Percentiles rank a stretch among this genome's conserved stretches.
phyloP scores from a whole-genome alignment of 164 flowering plant species.

The Sextonia rubra region DNA sequence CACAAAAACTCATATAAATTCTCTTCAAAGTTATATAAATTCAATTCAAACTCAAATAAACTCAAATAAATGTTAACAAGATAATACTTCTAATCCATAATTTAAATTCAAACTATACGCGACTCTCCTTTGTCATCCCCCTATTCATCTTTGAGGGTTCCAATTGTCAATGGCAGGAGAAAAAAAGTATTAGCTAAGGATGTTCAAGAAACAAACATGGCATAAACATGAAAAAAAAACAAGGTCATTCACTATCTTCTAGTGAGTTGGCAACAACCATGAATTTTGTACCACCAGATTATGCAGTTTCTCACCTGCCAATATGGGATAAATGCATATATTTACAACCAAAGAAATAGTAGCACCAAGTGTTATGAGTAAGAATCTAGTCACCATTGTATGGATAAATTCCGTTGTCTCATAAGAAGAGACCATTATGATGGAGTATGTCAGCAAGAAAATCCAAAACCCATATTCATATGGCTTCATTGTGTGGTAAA shows the following conservation, averaged over 20 bases:
- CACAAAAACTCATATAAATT: no score
- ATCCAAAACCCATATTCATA: no score
- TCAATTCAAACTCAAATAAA: no score
- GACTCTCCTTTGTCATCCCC: no score
- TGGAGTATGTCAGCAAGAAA: no score
- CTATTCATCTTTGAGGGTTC: no score
- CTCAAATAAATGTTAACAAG: no score
- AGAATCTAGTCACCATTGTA: slow-evolving; percentile 55
- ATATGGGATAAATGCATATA: slow-evolving; percentile 69
- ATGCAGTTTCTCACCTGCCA: slow-evolving; percentile 93
- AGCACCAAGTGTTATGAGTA: slow-evolving; percentile 78
- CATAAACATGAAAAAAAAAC: not conserved
- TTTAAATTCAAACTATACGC: no score
- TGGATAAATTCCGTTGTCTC: slow-evolving; percentile 49
- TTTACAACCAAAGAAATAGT: slow-evolving; percentile 53
- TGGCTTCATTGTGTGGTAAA: slow-evolving; percentile 60
- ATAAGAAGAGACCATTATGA: no score
- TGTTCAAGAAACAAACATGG: not conserved
- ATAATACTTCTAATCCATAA: no score
- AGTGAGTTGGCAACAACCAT: slow-evolving; percentile 49
- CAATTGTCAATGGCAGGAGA: no score
- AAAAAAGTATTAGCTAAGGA: not conserved
- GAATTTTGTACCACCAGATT: slow-evolving; percentile 79
- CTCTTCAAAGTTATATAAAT: no score
- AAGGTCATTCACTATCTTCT: slow-evolving; percentile 10